Base-by-base conservation (phyloP, 2,329 filamentous ascomycete genomes). In the Epicoccum sorghinum region DNA sequence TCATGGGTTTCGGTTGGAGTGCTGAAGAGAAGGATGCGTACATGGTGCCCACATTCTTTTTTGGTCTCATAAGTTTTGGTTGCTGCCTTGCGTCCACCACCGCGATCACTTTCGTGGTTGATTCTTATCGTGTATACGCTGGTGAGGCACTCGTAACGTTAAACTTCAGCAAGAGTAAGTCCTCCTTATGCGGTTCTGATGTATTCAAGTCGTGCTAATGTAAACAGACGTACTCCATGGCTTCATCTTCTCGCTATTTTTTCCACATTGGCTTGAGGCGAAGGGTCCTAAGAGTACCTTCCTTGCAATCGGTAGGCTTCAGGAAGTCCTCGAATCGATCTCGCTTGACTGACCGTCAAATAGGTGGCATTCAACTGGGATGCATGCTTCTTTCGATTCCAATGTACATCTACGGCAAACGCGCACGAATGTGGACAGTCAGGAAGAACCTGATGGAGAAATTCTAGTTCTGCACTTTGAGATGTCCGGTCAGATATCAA, bases 1-100 rank as follows among this genome's bases (percentile, higher is more conserved):
- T 98, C 13, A 96, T 97, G 87, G 93, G 92, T 2, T 98, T 95
- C 68, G 93, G 93, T n/a, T 98, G 93, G 95, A 92, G 89, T 8
- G 91, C 89, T 0, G 75, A 91, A 58, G 82, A 87, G 52, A 80
- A 81, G 23, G 86, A 97, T 66, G 80, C 83, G 22, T 98, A 90
- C 90, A 96, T 96, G 47, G 90, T 96, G 0, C 95, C 95, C 0
- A 97, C 93, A 0, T 72, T 96, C 4, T 97, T 98, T 77, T 97
- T 98, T 62, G 93, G 93, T 6, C 74, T 97, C 42, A 87, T 96
- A 29, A 95, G 90, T 0, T 97, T 98, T 68, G 95, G 93, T 1
- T 97, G 93, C 76, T 90, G 89, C 3, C 81, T 98, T 1, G 93
- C 91, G 0, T 92, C 89, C 25, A 97, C 93, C 0, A 98, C 93